A percentile compares a stretch with the other conserved stretches of the same genome.
These are phyloP conservation scores for Populus hybrid DNA, from an alignment of 441 rosid genomes.

Conservation along the genomic window DNA sequence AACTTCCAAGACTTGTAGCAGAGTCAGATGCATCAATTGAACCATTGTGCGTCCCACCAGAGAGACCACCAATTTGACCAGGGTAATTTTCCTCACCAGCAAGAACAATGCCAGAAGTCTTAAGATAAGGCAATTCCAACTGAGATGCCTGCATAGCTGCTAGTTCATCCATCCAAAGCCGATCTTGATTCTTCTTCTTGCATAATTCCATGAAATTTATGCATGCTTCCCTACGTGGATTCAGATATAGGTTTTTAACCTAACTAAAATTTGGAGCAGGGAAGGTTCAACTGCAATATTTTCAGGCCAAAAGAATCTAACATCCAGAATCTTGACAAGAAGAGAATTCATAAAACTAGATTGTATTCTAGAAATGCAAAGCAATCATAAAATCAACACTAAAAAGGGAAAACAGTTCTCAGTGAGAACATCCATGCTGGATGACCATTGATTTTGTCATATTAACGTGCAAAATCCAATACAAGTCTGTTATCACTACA, in stretches of 20 bases:
- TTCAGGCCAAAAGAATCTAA: background rate
- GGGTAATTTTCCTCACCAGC: conserved; percentile 70
- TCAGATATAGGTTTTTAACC: background rate
- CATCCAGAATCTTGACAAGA: background rate
- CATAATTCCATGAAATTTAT: conserved; percentile 77
- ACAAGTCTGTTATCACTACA: background rate
- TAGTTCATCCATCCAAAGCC: conserved; percentile 88
- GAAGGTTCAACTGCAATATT: background rate
- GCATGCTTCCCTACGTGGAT: conserved; percentile 77
- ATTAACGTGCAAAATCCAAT: background rate
- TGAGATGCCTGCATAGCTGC: conserved; percentile 91
- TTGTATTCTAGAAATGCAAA: background rate
- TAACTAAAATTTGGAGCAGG: background rate
- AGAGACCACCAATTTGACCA: conserved; percentile 24
- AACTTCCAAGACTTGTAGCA: conserved; percentile 47
- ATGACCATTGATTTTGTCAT: background rate
- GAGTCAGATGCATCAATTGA: conserved; percentile 47
- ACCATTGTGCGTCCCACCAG: conserved; percentile 38
- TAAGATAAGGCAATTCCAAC: conserved; percentile 67
- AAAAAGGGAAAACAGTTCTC: background rate
- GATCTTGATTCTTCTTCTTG: conserved; percentile 92
- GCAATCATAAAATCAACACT: background rate
- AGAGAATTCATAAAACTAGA: background rate
- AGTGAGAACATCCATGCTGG: background rate
- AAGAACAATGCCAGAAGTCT: conserved; percentile 77